Percentiles rank a stretch among this genome's conserved stretches.
Conservation (phyloP, 495 filamentous ascomycete species). For the Rhizodiscina lignyota region DNA sequence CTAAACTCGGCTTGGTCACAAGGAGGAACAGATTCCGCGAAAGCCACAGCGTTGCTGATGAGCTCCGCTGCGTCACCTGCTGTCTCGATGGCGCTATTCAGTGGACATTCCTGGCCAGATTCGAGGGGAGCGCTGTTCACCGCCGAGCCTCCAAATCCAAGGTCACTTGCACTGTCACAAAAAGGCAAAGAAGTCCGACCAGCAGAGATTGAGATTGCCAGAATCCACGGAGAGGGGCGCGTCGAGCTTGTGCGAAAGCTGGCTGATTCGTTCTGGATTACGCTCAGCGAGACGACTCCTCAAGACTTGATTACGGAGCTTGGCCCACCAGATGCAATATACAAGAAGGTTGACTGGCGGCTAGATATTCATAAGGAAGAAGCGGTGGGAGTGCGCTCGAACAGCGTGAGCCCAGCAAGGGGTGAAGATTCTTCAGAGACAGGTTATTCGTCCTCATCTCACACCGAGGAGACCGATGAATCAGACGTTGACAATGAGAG, state of each 20-base stretch:
- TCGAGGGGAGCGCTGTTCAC: conserved; percentile 60
- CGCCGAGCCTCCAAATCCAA: conserved; percentile 48
- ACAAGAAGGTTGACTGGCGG: conserved; percentile 78
- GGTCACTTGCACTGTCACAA: conserved; percentile 34
- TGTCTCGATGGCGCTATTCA: conserved; percentile 73
- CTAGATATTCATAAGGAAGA: conserved; percentile 65
- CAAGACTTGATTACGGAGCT: conserved; percentile 84
- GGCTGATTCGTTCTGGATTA: conserved; percentile 44
- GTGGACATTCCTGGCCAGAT: conserved; percentile 76
- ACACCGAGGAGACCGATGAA: conserved; percentile 3
- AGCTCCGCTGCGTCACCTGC: conserved; percentile 59
- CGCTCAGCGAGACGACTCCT: conserved; percentile 63
- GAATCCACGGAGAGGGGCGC: conserved; percentile 41
- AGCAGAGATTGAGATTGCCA: conserved; percentile 70
- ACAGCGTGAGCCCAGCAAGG: background rate
- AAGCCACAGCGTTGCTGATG: conserved; percentile 67
- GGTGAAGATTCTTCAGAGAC: background rate
- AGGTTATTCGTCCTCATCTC: conserved; percentile 1
- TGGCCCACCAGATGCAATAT: conserved; percentile 88
- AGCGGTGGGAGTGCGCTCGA: background rate
- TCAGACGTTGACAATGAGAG: background rate
- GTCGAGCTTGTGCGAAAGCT: conserved; percentile 18
- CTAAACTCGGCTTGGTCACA: conserved; percentile 59
- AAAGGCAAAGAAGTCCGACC: conserved; percentile 47
- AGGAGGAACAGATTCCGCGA: conserved; percentile 71